Evolutionary conservation across 2,329 filamentous ascomycete genomes (phyloP).

Genomic region (Trichophyton simii): DNA sequence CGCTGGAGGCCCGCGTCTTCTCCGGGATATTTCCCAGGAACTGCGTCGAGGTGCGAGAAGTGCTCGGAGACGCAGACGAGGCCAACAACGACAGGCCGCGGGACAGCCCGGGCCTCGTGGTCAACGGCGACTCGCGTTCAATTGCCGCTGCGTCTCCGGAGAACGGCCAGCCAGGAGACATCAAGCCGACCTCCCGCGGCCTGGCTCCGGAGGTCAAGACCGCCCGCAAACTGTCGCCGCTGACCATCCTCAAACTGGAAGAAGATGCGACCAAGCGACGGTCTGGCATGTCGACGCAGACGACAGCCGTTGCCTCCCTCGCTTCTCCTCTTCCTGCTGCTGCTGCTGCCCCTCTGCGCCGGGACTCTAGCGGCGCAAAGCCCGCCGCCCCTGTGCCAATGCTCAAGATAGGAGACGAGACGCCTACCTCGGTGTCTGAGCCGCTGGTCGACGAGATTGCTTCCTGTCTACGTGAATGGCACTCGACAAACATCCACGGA

Average conservation of each 20-base stretch:
- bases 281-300: slow-evolving; percentile 20
- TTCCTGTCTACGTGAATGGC: slow-evolving; percentile 93
- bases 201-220: slow-evolving; percentile 23
- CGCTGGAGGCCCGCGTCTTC: slow-evolving; percentile 88
- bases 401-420: slow-evolving; percentile 96
- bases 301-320: slow-evolving; percentile 22
- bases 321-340: slow-evolving; percentile 21
- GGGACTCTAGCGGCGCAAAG: slow-evolving; percentile 53
- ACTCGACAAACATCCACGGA: slow-evolving; percentile 91
- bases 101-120: slow-evolving; percentile 23
- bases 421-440: slow-evolving; percentile 74
- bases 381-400: slow-evolving; percentile 90
- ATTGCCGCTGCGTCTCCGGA: neutral
- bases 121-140: slow-evolving; percentile 17
- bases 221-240: slow-evolving; percentile 29
- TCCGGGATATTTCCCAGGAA: slow-evolving; percentile 95
- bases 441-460: slow-evolving; percentile 95
- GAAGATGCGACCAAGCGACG: slow-evolving; percentile 22
- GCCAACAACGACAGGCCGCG: slow-evolving; percentile 12
- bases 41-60: slow-evolving; percentile 88
- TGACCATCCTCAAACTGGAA: slow-evolving; percentile 27
- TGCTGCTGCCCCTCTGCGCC: too few relatives aligned
- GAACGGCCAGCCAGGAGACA: slow-evolving; percentile 2
- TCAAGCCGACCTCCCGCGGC: slow-evolving; percentile 5
- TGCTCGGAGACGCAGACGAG: slow-evolving; percentile 60